phyloP scores from a whole-genome alignment of 2,329 filamentous ascomycete genomes.

The Ophiocordyceps camponoti-floridani region DNA sequence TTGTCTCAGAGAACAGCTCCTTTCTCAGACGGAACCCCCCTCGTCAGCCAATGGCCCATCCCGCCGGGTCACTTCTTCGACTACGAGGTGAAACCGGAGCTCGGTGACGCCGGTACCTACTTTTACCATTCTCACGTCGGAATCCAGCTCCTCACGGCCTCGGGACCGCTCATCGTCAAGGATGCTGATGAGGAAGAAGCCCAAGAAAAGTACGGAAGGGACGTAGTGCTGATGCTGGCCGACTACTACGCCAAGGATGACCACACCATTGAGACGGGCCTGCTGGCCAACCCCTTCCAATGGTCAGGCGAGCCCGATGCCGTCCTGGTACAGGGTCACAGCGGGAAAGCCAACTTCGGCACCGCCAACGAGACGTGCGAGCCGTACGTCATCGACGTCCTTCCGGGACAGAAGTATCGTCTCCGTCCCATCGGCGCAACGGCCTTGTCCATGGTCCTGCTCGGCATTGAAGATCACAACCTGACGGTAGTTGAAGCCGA shows the following conservation, averaged over 20 bases:
- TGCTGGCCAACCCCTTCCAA: conserved; percentile 28
- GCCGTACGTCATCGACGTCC: conserved; percentile 34
- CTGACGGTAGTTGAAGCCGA: conserved; percentile 44
- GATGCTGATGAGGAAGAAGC: conserved; percentile 23
- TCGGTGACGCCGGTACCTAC: conserved; percentile 40
- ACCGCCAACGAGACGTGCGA: conserved; percentile 5
- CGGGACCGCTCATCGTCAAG: conserved; percentile 40
- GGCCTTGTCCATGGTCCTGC: conserved; percentile 32
- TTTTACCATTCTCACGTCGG: conserved; percentile 51
- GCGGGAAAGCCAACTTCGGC: background rate
- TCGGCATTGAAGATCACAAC: conserved; percentile 39
- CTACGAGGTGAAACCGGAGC: conserved; percentile 38
- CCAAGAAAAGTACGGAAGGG: conserved; percentile 44
- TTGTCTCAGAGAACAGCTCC: conserved; percentile 38
- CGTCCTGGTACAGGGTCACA: conserved; percentile 5
- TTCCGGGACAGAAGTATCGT: conserved; percentile 41
- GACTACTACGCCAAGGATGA: conserved; percentile 41
- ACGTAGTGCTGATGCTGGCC: conserved; percentile 32
- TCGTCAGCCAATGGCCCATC: conserved; percentile 48
- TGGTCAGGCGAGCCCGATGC: conserved; percentile 40
- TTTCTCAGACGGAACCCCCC: conserved; percentile 44
- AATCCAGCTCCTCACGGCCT: conserved; percentile 39
- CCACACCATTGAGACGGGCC: conserved; percentile 26
- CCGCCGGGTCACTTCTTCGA: conserved; percentile 43
- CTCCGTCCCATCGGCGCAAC: conserved; percentile 40